Evolutionary conservation across 1,139 yeast species (phyloP), one percentile per base, ranked within the genome.

Genomic region (Yamadazyma blattariae): DNA sequence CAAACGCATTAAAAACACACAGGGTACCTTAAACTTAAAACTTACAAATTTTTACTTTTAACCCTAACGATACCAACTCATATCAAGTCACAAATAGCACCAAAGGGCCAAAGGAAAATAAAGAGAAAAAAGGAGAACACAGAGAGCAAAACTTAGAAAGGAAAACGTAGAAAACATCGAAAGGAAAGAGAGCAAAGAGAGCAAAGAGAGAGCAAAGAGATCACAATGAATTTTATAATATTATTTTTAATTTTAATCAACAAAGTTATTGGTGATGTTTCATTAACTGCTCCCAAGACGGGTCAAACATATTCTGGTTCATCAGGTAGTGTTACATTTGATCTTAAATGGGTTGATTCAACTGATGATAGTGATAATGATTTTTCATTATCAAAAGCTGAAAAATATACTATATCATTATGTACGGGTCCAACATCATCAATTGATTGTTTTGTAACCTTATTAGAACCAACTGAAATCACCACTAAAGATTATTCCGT

Each of bases 401-500:
- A 59, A 5, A 42, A 61, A 0, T 79, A 74, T 43, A 66, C 81
- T 1, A 65, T 90, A 39, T 59, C 65, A 21, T 64, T 90, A 37
- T 82, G 94, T 60, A 75, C 88, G 2, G 96, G 96, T 15, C 59
- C 80, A 16, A 74, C 79, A 51, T 25, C 52, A 15, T 53, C 63
- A 6, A 71, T 82, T 41, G 54, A 68, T 32, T 64, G 78, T 46
- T 61, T 77, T 29, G 42, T 46, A 4, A 51, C 67, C 0, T 25
- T 73, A 8, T 60, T 52, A 8, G 38, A 43, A 9, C 35, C 48
- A 3, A 33, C 50, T 8, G 46, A 51, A 21, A 51, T 70, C 16
- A 29, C 27, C 14, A 35, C 33, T 8, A 35, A 30, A 13, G 41
- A 63, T 1, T 71, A 71, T 47, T 54, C 66, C 1, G 74, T 78